Conservation (phyloP, 2,329 filamentous ascomycete genomes). For the Fusarium sp. region DNA sequence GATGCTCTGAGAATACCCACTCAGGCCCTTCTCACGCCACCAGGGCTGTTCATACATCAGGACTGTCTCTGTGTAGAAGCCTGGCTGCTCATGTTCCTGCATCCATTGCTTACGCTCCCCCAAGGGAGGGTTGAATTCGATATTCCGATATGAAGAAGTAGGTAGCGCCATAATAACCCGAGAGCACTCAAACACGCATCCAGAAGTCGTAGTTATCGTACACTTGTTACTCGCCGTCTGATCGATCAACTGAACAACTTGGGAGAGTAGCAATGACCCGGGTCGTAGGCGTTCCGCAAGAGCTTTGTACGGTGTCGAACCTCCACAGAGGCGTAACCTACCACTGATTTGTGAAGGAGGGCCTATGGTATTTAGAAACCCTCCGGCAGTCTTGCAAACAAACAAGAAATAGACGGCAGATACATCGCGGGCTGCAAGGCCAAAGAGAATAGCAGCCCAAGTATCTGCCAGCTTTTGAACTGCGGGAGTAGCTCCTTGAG, state of each 20-base stretch:
- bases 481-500: constrained; percentile 31
- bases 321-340: constrained; percentile 10
- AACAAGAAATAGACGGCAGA: constrained; percentile 38
- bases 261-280: constrained; percentile 23
- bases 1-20: constrained; percentile 26
- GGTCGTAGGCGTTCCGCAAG: constrained; percentile 23
- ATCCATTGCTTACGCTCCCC: constrained; percentile 36
- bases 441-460: constrained; percentile 45
- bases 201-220: constrained; percentile 24
- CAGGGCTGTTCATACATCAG: constrained; percentile 37
- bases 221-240: constrained; percentile 27
- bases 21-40: constrained; percentile 40
- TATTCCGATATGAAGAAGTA: constrained; percentile 12
- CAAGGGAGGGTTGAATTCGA: constrained; percentile 33
- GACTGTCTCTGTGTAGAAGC: constrained; percentile 31
- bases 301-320: constrained; percentile 16
- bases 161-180: constrained; percentile 34
- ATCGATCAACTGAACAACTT: constrained; percentile 34
- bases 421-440: constrained; percentile 32
- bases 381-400: constrained; percentile 41
- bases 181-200: constrained; percentile 30
- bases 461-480: constrained; percentile 29
- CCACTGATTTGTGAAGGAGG: constrained; percentile 5
- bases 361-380: constrained; percentile 26
- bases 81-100: constrained; percentile 13